Base-by-base conservation (phyloP, 2,329 filamentous ascomycete genomes). In the Pezicula carpinea region DNA sequence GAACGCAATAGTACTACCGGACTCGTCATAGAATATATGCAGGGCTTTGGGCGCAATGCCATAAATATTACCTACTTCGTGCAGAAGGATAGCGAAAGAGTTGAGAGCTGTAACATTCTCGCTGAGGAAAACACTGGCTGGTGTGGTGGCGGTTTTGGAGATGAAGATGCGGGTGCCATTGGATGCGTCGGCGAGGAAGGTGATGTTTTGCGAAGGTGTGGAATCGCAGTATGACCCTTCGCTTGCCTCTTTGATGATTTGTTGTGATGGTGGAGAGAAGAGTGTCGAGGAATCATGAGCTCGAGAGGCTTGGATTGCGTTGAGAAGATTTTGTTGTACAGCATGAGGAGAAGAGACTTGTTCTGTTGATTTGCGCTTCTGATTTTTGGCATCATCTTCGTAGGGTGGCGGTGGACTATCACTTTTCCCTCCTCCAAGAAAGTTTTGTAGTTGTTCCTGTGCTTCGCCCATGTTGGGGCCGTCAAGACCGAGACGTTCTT, bases 201-300 rank as follows among this genome's bases (percentile, higher is more conserved):
- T 72, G 10, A 96, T 80, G 65, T 95, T 83, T 48, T 90, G 81
- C 1, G 80, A 82, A 2, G 86, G 81, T 19, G 73, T 84, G 55
- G 81, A 77, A 69, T 96, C 91, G 65, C 91, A 96, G 68, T 96
- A 96, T 0, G 87, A 86, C 33, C 84, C 80, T 56, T 89, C 86
- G 13, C 26, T 29, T 29, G 26, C 26, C 65, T 96, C 90, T 61
- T 86, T 86, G 55, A 96, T 83, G 43, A 83, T 71, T 51, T 81
- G 83, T 31, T 86, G 84, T 44, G 80, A 71, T 0, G 89, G 89
- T 18, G 81, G 79, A 3, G 80, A 82, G 67, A 88, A 92, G n/a
- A 96, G 68, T 10, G 73, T 71, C 14, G 80, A 76, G 1, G 87
- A 89, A 53, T 87, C 85, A 64, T 91, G 84, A 1, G 89, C 75